Percentiles rank a stretch among this genome's conserved stretches.
Conservation (phyloP, 2,329 filamentous ascomycete genomes). For the Ceratocystis smalleyi region DNA sequence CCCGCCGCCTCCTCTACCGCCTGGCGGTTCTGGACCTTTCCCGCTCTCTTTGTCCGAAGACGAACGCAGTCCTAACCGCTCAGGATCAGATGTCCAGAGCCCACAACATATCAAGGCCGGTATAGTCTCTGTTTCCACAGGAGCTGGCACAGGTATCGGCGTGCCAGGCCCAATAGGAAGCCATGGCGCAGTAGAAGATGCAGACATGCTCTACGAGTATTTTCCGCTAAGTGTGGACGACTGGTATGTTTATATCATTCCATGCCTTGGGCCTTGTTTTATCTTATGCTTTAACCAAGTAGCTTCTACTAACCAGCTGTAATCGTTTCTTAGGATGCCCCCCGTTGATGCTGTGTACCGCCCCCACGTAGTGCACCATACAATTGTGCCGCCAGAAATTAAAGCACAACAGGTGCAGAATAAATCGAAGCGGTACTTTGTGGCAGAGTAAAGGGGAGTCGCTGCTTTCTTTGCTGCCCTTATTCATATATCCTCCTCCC, state of each 20-base stretch:
- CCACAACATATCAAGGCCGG: slow-evolving; percentile 32
- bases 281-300: background rate
- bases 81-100: slow-evolving; percentile 36
- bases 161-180: slow-evolving; percentile 23
- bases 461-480: slow-evolving; percentile 17
- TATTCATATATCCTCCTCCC: background rate
- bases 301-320: slow-evolving; percentile 16
- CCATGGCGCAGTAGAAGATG: slow-evolving; percentile 55
- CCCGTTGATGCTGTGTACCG: slow-evolving; percentile 81
- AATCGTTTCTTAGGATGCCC: slow-evolving; percentile 45
- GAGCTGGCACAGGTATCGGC: slow-evolving; percentile 17
- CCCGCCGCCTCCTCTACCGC: background rate
- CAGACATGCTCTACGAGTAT: slow-evolving; percentile 83
- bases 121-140: background rate
- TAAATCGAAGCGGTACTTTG: slow-evolving; percentile 58
- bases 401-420: slow-evolving; percentile 52
- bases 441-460: slow-evolving; percentile 36
- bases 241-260: slow-evolving; percentile 36
- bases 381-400: slow-evolving; percentile 51
- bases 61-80: slow-evolving; percentile 40
- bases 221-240: slow-evolving; percentile 84
- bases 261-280: background rate
- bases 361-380: slow-evolving; percentile 88
- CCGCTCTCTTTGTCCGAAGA: slow-evolving; percentile 45
- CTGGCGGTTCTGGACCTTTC: slow-evolving; percentile 24